Conservation (phyloP, 345 rosid species). For the Tarenaya hassleriana region DNA sequence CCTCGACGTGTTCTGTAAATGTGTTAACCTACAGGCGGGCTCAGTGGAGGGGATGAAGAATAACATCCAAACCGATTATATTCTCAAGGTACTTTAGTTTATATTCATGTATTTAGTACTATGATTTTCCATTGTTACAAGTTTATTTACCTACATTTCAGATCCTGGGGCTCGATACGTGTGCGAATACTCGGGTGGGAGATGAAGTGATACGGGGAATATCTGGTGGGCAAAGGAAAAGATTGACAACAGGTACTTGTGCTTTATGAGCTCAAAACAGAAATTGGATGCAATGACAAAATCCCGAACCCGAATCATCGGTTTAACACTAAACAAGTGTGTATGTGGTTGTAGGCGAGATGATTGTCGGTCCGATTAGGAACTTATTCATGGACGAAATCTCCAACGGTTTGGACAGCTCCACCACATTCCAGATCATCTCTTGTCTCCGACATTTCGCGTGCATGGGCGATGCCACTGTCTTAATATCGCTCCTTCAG, state of each 20-base stretch:
- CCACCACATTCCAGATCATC: conserved; percentile 77
- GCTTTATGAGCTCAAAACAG: no score
- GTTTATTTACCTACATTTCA: conserved; percentile 10
- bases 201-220: conserved; percentile 35
- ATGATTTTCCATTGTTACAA: no score
- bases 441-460: conserved; percentile 55
- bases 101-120: no score
- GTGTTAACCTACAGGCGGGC: conserved; percentile 26
- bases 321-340: no score
- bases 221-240: conserved; percentile 47
- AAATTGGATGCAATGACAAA: no score
- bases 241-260: conserved; percentile 35
- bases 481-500: conserved; percentile 72
- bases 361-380: conserved; percentile 72
- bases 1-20: neutral
- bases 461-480: conserved; percentile 60
- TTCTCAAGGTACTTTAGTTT: conserved; percentile 31
- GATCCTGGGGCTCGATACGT: conserved; percentile 43
- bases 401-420: conserved; percentile 76
- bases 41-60: conserved; percentile 33
- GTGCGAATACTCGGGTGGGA: conserved; percentile 38
- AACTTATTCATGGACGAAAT: conserved; percentile 89
- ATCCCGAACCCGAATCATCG: no score
- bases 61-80: conserved; percentile 44
- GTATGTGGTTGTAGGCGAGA: conserved; percentile 72